Conservation (phyloP, 1,139 yeast genomes). For the Blastobotrys buckinghamii region DNA sequence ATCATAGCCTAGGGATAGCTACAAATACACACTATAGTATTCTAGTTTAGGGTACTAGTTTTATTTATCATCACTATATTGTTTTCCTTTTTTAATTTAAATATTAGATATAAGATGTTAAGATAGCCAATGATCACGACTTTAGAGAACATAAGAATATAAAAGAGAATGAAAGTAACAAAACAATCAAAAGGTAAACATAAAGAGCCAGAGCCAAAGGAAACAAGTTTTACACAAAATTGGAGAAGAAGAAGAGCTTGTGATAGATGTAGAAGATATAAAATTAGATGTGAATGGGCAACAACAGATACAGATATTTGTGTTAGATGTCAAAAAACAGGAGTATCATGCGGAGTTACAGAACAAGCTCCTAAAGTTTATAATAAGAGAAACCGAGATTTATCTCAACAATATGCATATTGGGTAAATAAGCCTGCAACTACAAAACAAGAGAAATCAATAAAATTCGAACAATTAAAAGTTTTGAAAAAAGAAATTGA, state of each 20-base stretch:
- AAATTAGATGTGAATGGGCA: constrained; percentile 50
- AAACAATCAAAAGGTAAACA: too few relatives aligned
- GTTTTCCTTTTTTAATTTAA: too few relatives aligned
- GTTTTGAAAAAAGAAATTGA: constrained; percentile 4
- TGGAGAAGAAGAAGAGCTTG: constrained; percentile 51
- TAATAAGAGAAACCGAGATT: constrained; percentile 2
- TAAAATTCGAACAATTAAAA: constrained; percentile 9
- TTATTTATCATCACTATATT: too few relatives aligned
- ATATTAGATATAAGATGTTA: too few relatives aligned
- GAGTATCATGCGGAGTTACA: constrained; percentile 14
- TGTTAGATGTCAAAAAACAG: constrained; percentile 42
- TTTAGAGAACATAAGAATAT: too few relatives aligned
- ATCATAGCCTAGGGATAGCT: too few relatives aligned
- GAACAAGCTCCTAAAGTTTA: constrained; percentile 9
- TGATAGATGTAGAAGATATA: constrained; percentile 51
- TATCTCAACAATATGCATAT: neutral
- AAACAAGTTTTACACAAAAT: neutral
- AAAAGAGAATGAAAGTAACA: too few relatives aligned
- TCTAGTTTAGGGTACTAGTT: too few relatives aligned
- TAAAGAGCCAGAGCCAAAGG: neutral
- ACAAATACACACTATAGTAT: too few relatives aligned
- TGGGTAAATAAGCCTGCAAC: constrained; percentile 2
- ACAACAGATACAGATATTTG: constrained; percentile 44
- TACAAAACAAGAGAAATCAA: constrained; percentile 2
- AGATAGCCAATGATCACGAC: too few relatives aligned